Evolutionary conservation across 495 filamentous ascomycete species (phyloP).

Genomic region (Trichoderma erinaceum): DNA sequence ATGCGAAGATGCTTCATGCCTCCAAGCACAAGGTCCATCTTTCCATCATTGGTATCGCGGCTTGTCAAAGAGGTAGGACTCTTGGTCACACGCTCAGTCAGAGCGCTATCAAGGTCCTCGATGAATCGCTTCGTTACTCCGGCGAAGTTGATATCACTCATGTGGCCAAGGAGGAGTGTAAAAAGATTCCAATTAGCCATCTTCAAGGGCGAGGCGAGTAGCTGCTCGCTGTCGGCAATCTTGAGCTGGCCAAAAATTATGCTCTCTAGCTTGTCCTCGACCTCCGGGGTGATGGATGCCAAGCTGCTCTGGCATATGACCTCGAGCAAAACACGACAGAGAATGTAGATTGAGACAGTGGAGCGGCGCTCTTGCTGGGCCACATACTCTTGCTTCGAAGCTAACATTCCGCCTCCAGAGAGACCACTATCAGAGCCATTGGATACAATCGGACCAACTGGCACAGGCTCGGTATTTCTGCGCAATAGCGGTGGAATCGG

Average conservation of each 20-base stretch:
- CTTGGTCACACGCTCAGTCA: slow-evolving; percentile 65
- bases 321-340: slow-evolving; percentile 89
- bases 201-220: slow-evolving; percentile 70
- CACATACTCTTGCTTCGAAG: slow-evolving; percentile 60
- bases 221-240: slow-evolving; percentile 74
- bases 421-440: slow-evolving; percentile 17
- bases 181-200: slow-evolving; percentile 94
- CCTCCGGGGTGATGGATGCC: slow-evolving; percentile 72
- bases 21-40: slow-evolving; percentile 74
- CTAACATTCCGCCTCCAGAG: slow-evolving; percentile 35
- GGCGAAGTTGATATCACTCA: slow-evolving; percentile 86
- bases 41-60: slow-evolving; percentile 62
- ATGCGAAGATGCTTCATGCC: slow-evolving; percentile 87
- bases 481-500: slow-evolving; percentile 32
- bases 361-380: slow-evolving; percentile 78
- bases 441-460: slow-evolving; percentile 21
- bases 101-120: slow-evolving; percentile 65
- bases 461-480: slow-evolving; percentile 46
- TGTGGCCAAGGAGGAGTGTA: slow-evolving; percentile 81
- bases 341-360: slow-evolving; percentile 86
- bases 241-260: slow-evolving; percentile 93
- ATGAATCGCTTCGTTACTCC: slow-evolving; percentile 78
- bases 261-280: slow-evolving; percentile 83
- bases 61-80: slow-evolving; percentile 42
- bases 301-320: slow-evolving; percentile 86